Evolutionary conservation across 2,329 filamentous ascomycete species (phyloP).

Genomic region (Leptographium lundbergii): DNA sequence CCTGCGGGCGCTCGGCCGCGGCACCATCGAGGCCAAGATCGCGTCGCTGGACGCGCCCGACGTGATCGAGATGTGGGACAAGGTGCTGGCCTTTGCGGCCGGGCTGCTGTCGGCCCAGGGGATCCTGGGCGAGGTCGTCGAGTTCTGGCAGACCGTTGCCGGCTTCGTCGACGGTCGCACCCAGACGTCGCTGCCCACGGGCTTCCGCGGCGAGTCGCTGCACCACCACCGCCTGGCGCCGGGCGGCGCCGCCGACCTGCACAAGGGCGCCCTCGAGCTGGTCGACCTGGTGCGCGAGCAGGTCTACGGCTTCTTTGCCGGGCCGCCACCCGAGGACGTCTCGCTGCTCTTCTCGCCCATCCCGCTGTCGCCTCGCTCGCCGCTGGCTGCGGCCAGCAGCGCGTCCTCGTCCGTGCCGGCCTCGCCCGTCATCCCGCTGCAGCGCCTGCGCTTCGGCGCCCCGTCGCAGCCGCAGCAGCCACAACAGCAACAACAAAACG

Average conservation of each 20-base stretch:
- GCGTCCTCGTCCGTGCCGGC: constrained; percentile 37
- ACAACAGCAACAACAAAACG: constrained; percentile 50
- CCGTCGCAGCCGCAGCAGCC: constrained; percentile 1
- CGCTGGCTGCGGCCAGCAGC: constrained; percentile 23
- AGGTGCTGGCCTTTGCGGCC: constrained; percentile 61
- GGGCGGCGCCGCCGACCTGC: constrained; percentile 57
- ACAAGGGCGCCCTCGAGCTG: constrained; percentile 69
- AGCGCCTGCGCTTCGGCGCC: neutral
- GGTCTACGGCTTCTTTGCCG: constrained; percentile 70
- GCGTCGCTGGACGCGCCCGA: constrained; percentile 64
- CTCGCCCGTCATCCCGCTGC: constrained; percentile 43
- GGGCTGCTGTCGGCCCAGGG: constrained; percentile 67
- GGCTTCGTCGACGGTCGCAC: constrained; percentile 81
- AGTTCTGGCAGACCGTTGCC: constrained; percentile 88
- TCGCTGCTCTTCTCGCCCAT: constrained; percentile 76
- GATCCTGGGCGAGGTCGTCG: constrained; percentile 75
- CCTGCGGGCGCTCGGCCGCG: constrained; percentile 59
- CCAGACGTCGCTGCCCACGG: constrained; percentile 65
- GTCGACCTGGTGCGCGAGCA: constrained; percentile 71
- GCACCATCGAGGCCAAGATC: constrained; percentile 46
- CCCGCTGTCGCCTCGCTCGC: constrained; percentile 56
- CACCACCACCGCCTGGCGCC: constrained; percentile 69
- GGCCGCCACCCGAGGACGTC: constrained; percentile 81
- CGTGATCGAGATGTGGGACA: constrained; percentile 86
- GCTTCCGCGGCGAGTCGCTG: constrained; percentile 69